Base-by-base conservation (phyloP, 805 yeast genomes). In the Candida silvatica region DNA sequence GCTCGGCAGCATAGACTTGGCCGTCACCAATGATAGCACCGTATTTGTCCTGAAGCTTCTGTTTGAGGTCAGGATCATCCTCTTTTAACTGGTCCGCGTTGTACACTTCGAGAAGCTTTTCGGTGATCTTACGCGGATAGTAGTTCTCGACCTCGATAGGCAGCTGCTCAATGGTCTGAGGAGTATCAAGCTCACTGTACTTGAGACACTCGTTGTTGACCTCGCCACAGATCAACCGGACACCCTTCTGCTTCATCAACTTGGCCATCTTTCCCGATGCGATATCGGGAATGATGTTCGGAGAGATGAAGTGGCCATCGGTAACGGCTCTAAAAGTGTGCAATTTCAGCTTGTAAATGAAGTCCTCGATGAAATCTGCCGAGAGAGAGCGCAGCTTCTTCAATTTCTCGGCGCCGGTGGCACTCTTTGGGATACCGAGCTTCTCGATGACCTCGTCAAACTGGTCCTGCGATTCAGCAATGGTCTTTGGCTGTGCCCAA, bases 301-400 rank as follows among this genome's bases (percentile, higher is more conserved):
- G 34, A 2, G 59, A 37, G 11, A 65, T 56, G 46, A 65, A 62
- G 34, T 60, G 48, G 27, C 50, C 55, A 42, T 64, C 69, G 2
- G 66, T 54, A 17, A 59, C 59, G 7, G 67, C 67, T 43, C 69
- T 49, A 42, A 63, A 65, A 6, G 42, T 47, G 25, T 39, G 49
- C 31, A 40, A 34, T 18, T 35, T 37, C 17, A 46, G 28, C 17
- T 39, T 37, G 16, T 49, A 48, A n/a, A 46, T 38, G 28, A 44
- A 46, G n/a, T 44, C 47, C 32, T 47, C 50, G 27, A 44, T 36
- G 33, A 8, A 22, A 22, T 12, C 12, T 7, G 12, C 12, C 7
- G 7, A 7, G 11, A 22, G 12, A 7, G 24, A 22, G 7, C 24
- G 7, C 24, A 22, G 12, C 12, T 12, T 7, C 11, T 22, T 22